A percentile compares a stretch with the other conserved stretches of the same genome.
phyloP scores from a whole-genome alignment of 139 green algal species.

The Chlamydomonas urium region DNA sequence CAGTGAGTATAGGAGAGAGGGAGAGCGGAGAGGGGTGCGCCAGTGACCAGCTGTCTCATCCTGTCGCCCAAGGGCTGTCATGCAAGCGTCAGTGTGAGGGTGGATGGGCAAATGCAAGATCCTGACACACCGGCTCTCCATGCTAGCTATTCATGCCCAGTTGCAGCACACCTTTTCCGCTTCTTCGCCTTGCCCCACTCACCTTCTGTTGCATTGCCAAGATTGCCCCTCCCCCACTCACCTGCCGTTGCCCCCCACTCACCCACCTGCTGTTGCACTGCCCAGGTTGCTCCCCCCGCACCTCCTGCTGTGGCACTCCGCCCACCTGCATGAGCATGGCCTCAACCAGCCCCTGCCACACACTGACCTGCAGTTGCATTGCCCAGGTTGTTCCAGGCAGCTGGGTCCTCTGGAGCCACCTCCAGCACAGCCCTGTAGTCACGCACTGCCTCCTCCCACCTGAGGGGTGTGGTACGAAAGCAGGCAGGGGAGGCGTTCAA shows the following conservation, averaged over 20 bases:
- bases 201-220: constrained; percentile 8
- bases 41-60: constrained; percentile 58
- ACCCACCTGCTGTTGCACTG: neutral
- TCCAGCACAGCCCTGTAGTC: constrained; percentile 77
- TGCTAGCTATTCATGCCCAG: no score
- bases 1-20: no score
- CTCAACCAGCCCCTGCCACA: neutral
- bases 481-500: no score
- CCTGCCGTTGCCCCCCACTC: neutral
- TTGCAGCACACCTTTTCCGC: no score
- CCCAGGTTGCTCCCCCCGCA: neutral
- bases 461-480: no score
- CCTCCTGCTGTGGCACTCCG: no score
- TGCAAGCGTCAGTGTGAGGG: no score
- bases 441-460: constrained; percentile 65
- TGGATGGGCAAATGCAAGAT: no score
- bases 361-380: constrained; percentile 56
- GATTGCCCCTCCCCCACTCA: neutral
- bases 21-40: no score
- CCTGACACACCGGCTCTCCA: no score
- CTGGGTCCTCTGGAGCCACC: constrained; percentile 62
- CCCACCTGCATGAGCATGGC: neutral
- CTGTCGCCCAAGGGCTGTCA: constrained; percentile 39
- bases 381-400: constrained; percentile 87
- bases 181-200: no score